Evolutionary conservation across 1,284 basidiomycete species (phyloP).

Genomic region (Moniliella sp.): DNA sequence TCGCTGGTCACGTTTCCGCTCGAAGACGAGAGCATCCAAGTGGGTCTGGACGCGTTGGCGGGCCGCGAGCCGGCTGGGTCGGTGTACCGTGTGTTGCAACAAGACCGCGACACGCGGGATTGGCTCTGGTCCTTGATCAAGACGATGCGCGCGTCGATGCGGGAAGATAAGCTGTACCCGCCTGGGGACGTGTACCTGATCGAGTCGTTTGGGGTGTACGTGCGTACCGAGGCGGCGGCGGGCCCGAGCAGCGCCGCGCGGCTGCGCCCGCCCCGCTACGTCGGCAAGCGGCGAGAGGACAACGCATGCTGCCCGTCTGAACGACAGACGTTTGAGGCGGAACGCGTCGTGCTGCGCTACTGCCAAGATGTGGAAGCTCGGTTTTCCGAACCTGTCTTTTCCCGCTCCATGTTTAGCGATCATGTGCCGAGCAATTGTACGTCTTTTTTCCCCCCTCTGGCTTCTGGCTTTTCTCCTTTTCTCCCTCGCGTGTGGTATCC

Average conservation of each 20-base stretch:
- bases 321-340: conserved; percentile 34
- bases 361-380: conserved; percentile 37
- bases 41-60: too few relatives aligned
- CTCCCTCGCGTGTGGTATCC: too few relatives aligned
- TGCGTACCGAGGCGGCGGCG: conserved; percentile 7
- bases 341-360: conserved; percentile 36
- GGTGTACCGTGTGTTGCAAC: too few relatives aligned
- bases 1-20: too few relatives aligned
- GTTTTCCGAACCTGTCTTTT: conserved; percentile 38
- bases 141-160: conserved; percentile 22
- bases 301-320: too few relatives aligned
- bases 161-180: conserved; percentile 15
- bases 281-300: conserved; percentile 2
- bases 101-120: conserved; percentile 10
- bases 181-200: conserved; percentile 21
- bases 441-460: too few relatives aligned
- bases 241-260: conserved; percentile 1
- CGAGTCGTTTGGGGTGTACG: conserved; percentile 18
- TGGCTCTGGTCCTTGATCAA: conserved; percentile 26
- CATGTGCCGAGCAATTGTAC: conserved; percentile 20
- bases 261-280: conserved; percentile 1
- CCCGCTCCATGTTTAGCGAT: conserved; percentile 18
- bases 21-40: too few relatives aligned
- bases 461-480: too few relatives aligned
- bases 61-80: too few relatives aligned